Base-by-base conservation (phyloP, 345 rosid genomes). In the Gynandropsis gynandra region DNA sequence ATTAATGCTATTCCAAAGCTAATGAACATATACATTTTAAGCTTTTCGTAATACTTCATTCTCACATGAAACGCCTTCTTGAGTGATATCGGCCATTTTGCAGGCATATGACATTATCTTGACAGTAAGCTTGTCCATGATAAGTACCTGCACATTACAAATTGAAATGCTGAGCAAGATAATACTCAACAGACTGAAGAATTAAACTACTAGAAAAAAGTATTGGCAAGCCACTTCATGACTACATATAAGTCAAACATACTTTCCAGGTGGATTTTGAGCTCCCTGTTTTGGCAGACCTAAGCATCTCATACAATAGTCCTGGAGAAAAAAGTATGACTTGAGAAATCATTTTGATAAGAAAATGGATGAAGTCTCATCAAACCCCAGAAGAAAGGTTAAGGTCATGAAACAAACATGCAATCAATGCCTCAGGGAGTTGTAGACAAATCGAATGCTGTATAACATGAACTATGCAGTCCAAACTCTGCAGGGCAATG, bases 41-140 rank as follows among this genome's bases (percentile, higher is more conserved):
- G 42, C 21, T 33, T 48, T 38, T 17, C 2, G 17, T 37, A 56
- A 58, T 41, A 46, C 16, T 53, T 47, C 16, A 42, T 42, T 48
- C 97, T 93, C 82, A 93, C 99, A 64, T 70, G 97, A 83, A 66
- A 93, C 87, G 72, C 97, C 97, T 79, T 93, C 99, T 63, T 84
- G 89, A 14, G 97, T 83, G 71, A 93, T 85, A 61, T 93, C 95
- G 54, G 97, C 87, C 99, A 85, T 85, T 78, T 88, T 93, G 80
- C 97, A 93, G 16, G 97, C 66, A 47, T 64, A 78, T 20, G 99
- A 93, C 97, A 93, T 83, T 66, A 93, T 77, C 83, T 85, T 93
- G 50, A 93, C 81, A 17, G 97, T 93, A 42, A 81, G 81, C 69
- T 75, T 88, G 78, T 93, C 99, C 95, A 93, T 88, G 74, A 93